Base-by-base conservation (phyloP, 306 rosid genomes). In the Vigna nakashimae region DNA sequence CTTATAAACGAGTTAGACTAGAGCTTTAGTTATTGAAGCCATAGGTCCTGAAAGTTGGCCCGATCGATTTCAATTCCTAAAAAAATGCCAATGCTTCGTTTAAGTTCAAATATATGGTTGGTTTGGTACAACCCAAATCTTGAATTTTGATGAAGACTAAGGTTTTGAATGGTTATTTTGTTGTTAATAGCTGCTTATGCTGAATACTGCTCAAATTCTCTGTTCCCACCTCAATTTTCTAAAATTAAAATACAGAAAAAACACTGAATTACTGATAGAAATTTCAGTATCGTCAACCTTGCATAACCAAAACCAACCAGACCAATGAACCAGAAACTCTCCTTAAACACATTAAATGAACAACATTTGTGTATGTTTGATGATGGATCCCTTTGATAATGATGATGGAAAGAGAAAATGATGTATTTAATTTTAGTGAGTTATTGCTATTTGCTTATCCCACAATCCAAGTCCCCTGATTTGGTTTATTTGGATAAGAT, bases 401-500 rank as follows among this genome's bases (percentile, higher is more conserved):
- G 49, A 45, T 55, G 59, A 46, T 46, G 3, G 1, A 74, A 13
- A 30, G 49, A 43, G 3, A 36, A 45, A 17, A 38, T 18, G 22
- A 18, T 12, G 3, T 18, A 36, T 51, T 34, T 17, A 50, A 15
- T 32, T 51, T 70, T n/a, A 71, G 38, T 51, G 7, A 20, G n/a
- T 53, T 40, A 36, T 34, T 18, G 7, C 51, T 16, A 30, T 38
- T 71, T 55, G 65, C 72, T 65, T 73, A 76, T 67, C 65, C 26
- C 10, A 14, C 34, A 22, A 58, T 73, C 68, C 66, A 78, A 51
- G 46, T 48, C 14, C 14, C 58, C 36, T 15, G 58, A 45, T 49
- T 78, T 77, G 79, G 62, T 17, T 9, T 13, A 52, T 73, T 76
- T 67, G 77, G 83, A 79, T 73, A 67, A 83, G 77, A 65, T 40